Percentiles rank a stretch among this genome's conserved stretches.
These are phyloP conservation scores for Globisporangium paddicum DNA, from an alignment of 352 stramenopile genomes.

Conservation along the genomic window DNA sequence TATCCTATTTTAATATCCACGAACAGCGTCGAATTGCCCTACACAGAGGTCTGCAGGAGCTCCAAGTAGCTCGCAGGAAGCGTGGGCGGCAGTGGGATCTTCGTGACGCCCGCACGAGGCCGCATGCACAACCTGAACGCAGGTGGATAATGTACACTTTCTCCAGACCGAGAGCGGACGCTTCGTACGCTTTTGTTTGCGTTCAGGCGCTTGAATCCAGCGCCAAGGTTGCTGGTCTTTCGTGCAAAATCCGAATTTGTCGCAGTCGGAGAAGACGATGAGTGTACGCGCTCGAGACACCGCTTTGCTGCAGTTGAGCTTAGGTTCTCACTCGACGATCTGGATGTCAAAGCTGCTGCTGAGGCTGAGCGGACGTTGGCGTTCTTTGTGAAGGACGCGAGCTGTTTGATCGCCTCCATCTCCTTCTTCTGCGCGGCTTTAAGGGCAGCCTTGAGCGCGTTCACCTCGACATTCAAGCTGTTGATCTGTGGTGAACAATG, in stretches of 20 bases:
- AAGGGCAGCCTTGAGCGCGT: constrained; percentile 26
- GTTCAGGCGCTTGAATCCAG: background rate
- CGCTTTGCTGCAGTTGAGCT: background rate
- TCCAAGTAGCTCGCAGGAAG: constrained; percentile 11
- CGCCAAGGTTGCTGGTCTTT: constrained; percentile 1
- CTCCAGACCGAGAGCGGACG: background rate
- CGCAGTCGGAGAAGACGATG: background rate
- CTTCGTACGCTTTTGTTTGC: background rate
- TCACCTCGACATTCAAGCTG: constrained; percentile 33
- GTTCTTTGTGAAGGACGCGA: constrained; percentile 28
- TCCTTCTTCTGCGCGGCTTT: constrained; percentile 35
- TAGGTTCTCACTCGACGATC: background rate
- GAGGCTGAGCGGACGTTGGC: background rate
- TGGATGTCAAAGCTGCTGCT: background rate
- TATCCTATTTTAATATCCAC: background rate
- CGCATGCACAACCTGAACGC: constrained; percentile 13
- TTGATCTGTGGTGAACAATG: constrained; percentile 40
- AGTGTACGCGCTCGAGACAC: background rate
- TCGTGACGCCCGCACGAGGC: constrained; percentile 22
- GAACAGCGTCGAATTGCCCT: background rate
- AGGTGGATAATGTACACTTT: background rate
- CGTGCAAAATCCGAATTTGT: background rate
- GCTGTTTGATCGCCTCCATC: constrained; percentile 34
- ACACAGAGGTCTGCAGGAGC: background rate
- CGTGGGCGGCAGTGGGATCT: constrained; percentile 29